Conservation (phyloP, 768 basidiomycete genomes). For the Filobasidium wieringae region DNA sequence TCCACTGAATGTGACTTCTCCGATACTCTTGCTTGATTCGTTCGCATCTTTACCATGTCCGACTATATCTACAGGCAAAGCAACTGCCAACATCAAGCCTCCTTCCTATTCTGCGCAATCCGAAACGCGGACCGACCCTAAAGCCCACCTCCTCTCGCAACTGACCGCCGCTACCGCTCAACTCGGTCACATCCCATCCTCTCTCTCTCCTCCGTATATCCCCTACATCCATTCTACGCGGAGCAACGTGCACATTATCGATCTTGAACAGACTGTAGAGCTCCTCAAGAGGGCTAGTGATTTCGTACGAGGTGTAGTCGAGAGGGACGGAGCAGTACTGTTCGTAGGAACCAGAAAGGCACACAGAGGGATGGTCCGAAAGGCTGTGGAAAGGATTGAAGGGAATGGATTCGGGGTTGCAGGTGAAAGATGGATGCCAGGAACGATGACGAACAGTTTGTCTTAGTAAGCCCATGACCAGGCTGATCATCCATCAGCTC, state of each 20-base stretch:
- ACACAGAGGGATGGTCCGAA: constrained; percentile 57
- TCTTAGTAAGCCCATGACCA: constrained; percentile 31
- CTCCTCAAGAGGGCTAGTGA: constrained; percentile 81
- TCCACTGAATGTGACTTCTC: background rate
- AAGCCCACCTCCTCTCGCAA: constrained; percentile 50
- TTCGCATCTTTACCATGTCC: background rate
- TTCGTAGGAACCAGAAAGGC: constrained; percentile 63
- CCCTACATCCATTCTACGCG: constrained; percentile 89
- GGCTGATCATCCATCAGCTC: background rate
- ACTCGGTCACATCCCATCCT: constrained; percentile 65
- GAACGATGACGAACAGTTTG: constrained; percentile 71
- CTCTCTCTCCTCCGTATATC: constrained; percentile 79
- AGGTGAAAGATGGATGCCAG: constrained; percentile 81
- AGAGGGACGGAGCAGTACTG: constrained; percentile 68
- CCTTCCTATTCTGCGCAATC: constrained; percentile 13
- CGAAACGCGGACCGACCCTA: background rate
- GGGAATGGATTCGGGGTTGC: constrained; percentile 65
- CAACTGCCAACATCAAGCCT: constrained; percentile 13
- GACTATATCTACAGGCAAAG: constrained; percentile 5
- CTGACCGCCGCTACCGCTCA: constrained; percentile 88
- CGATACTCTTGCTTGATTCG: background rate
- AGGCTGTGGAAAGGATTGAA: constrained; percentile 68
- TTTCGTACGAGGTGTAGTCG: constrained; percentile 68
- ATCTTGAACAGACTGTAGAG: constrained; percentile 85
- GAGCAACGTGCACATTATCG: constrained; percentile 80